These are phyloP conservation scores for Oryza australiensis DNA, from an alignment of 176 grass and related monocot species.

Conservation along the genomic window DNA sequence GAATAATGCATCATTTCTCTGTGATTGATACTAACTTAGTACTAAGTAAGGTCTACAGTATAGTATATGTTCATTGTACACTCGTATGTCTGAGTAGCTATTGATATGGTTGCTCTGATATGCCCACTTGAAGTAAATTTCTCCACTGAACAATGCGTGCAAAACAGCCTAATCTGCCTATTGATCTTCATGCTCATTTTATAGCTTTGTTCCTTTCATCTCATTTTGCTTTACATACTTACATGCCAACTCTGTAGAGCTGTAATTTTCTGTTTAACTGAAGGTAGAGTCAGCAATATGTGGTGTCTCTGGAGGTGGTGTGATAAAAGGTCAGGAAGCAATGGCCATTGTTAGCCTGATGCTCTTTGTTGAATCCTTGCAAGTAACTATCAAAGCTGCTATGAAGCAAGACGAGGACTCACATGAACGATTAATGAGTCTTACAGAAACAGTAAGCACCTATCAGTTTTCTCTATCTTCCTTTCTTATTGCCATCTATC, in stretches of 20 bases:
- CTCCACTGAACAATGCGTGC: neutral
- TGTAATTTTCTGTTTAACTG: conserved; percentile 17
- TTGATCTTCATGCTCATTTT: neutral
- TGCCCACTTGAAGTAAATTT: neutral
- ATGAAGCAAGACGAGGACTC: conserved; percentile 55
- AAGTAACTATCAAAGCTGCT: conserved; percentile 62
- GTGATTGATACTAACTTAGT: neutral
- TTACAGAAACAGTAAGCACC: conserved; percentile 55
- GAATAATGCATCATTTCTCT: neutral
- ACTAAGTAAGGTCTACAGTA: neutral
- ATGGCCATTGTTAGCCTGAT: conserved; percentile 54
- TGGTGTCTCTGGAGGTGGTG: conserved; percentile 47
- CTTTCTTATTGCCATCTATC: conserved; percentile 11
- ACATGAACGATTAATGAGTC: conserved; percentile 36
- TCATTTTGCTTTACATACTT: neutral
- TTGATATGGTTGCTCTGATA: neutral
- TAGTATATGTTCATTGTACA: neutral
- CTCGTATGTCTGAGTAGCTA: neutral
- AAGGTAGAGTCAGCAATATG: conserved; percentile 70
- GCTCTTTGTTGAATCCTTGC: conserved; percentile 63
- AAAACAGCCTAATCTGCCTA: conserved; percentile 7
- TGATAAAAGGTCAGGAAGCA: conserved; percentile 66
- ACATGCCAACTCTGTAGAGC: neutral
- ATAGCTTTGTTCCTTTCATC: neutral
- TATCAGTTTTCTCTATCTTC: neutral